Percentiles rank a stretch among this genome's conserved stretches.
Conservation (phyloP, 2,329 filamentous ascomycete species). For the Alternaria novae-zelandiae region DNA sequence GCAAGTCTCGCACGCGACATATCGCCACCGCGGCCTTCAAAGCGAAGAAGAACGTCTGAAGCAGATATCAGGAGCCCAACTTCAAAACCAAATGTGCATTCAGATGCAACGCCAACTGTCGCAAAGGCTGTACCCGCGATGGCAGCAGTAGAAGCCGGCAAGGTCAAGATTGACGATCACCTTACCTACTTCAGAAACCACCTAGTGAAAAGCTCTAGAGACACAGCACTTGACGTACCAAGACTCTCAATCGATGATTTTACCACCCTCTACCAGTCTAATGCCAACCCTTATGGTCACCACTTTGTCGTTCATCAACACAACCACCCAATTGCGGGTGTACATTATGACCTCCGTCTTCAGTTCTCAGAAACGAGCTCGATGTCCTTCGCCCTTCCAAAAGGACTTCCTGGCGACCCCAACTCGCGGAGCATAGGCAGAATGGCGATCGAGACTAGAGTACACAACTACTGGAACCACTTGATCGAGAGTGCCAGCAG, state of each 20-base stretch:
- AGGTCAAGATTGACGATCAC: constrained; percentile 56
- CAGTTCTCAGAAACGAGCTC: constrained; percentile 73
- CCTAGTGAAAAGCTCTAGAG: constrained; percentile 38
- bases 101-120: not conserved
- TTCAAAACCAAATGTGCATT: not conserved
- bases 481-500: constrained; percentile 53
- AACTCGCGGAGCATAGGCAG: constrained; percentile 48
- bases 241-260: constrained; percentile 53
- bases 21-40: constrained; percentile 29
- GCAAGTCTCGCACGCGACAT: constrained; percentile 29
- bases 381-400: constrained; percentile 61
- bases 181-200: constrained; percentile 56
- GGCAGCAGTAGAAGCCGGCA: constrained; percentile 61
- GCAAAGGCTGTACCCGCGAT: constrained; percentile 14
- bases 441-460: constrained; percentile 55
- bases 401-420: constrained; percentile 53
- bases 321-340: constrained; percentile 72
- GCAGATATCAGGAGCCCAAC: not conserved
- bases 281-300: constrained; percentile 53
- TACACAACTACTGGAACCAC: constrained; percentile 55
- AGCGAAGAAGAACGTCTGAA: constrained; percentile 18
- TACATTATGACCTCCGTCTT: constrained; percentile 72
- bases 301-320: constrained; percentile 75
- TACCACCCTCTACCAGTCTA: constrained; percentile 55
- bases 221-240: constrained; percentile 19